Conservation (phyloP, 306 rosid species). For the Trifolium pratense region DNA sequence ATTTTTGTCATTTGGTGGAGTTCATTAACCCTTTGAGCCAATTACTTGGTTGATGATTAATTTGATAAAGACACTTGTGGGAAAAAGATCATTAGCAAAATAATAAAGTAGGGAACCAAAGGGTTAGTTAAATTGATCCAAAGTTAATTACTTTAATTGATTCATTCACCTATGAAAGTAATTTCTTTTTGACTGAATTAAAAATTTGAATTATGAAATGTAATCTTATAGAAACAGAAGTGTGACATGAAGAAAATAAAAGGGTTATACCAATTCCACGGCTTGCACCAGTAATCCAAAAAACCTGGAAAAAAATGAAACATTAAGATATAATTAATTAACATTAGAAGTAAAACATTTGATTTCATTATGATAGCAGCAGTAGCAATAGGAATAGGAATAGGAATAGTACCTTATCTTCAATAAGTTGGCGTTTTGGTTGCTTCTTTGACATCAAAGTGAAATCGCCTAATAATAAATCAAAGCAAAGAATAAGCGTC, state of each 20-base stretch:
- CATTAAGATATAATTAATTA: slow-evolving; percentile 13
- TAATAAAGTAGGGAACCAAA: neutral
- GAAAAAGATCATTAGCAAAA: neutral
- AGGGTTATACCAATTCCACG: slow-evolving; percentile 75
- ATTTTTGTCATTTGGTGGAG: too few species aligned
- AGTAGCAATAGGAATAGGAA: neutral
- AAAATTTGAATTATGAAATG: neutral
- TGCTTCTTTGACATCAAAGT: slow-evolving; percentile 75
- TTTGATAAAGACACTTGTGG: neutral
- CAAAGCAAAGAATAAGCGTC: neutral
- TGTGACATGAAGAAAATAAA: slow-evolving; percentile 6
- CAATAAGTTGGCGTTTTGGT: slow-evolving; percentile 70
- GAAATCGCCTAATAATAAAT: slow-evolving; percentile 63
- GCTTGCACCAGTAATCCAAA: slow-evolving; percentile 98
- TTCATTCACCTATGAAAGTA: slow-evolving; percentile 4
- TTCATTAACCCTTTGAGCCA: too few species aligned
- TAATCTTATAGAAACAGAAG: neutral
- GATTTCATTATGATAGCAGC: neutral
- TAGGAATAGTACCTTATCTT: slow-evolving; percentile 59
- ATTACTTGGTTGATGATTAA: too few species aligned
- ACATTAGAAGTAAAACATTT: slow-evolving; percentile 8
- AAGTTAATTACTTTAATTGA: neutral
- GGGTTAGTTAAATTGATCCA: slow-evolving; percentile 1
- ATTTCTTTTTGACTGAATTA: neutral
- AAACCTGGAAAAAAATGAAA: slow-evolving; percentile 60